A percentile compares a stretch with the other conserved stretches of the same genome.
phyloP scores from a whole-genome alignment of 768 basidiomycete species.

The Russula lepida region DNA sequence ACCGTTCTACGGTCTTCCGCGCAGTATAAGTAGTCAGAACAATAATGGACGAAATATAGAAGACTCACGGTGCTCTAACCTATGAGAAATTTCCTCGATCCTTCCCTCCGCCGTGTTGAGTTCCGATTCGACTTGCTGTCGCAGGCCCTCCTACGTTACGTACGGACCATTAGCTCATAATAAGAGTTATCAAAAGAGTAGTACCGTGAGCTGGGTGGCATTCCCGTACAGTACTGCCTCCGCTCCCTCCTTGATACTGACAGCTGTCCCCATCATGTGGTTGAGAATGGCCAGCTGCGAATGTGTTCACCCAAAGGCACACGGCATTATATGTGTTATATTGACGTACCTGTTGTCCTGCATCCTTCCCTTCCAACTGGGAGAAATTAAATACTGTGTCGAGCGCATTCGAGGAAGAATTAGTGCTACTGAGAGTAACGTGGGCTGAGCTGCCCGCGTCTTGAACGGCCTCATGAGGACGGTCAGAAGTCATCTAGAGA shows the following conservation, averaged over 20 bases:
- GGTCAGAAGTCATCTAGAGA: conserved; percentile 8
- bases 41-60: not conserved
- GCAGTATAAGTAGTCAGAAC: not conserved
- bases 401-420: not conserved
- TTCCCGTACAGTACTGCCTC: conserved; percentile 14
- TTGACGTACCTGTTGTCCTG: conserved; percentile 12
- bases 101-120: conserved; percentile 14
- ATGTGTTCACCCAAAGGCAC: not conserved
- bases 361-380: conserved; percentile 19
- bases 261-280: conserved; percentile 19
- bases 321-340: not conserved
- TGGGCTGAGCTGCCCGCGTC: not conserved
- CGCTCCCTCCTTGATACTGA: conserved; percentile 21
- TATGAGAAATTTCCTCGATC: conserved; percentile 18
- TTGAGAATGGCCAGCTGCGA: conserved; percentile 13
- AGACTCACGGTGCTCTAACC: conserved; percentile 16
- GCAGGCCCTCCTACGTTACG: conserved; percentile 11
- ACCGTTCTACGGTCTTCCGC: conserved; percentile 15
- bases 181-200: not conserved
- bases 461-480: conserved; percentile 7
- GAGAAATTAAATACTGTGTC: conserved; percentile 16
- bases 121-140: conserved; percentile 20
- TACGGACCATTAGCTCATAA: not conserved
- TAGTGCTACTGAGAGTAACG: not conserved
- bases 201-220: conserved; percentile 14